These are phyloP conservation scores for Thamnidium elegans DNA, from an alignment of 192 early-diverging fungal genomes.

Conservation along the genomic window DNA sequence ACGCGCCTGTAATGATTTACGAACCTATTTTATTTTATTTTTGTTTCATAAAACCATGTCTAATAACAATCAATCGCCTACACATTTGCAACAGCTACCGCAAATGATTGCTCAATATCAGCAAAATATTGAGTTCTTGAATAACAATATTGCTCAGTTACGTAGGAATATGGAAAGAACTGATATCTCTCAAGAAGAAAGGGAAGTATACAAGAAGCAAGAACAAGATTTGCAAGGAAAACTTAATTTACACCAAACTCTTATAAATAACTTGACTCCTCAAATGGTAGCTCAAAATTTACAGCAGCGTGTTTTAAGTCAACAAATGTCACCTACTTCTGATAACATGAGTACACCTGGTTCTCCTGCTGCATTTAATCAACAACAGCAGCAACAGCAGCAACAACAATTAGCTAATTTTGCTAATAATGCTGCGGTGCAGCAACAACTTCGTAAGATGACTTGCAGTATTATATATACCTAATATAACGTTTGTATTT, in stretches of 20 bases:
- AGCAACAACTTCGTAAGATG: constrained; percentile 4
- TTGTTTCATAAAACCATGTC: neutral
- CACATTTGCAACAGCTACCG: constrained; percentile 13
- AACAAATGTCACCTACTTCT: constrained; percentile 4
- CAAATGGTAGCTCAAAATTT: constrained; percentile 23
- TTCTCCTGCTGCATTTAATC: constrained; percentile 16
- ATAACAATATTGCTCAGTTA: constrained; percentile 15
- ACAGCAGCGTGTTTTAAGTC: constrained; percentile 19
- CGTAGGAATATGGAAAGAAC: constrained; percentile 24
- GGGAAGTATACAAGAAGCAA: constrained; percentile 17
- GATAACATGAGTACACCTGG: constrained; percentile 21
- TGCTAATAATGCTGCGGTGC: constrained; percentile 2
- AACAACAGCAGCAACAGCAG: constrained; percentile 4
- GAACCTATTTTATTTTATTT: no score
- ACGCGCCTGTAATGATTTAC: no score
- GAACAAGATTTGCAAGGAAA: constrained; percentile 27
- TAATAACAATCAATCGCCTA: constrained; percentile 12
- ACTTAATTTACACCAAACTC: constrained; percentile 25
- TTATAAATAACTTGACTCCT: constrained; percentile 26
- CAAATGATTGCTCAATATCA: constrained; percentile 31
- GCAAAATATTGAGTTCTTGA: constrained; percentile 18
- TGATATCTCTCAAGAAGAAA: constrained; percentile 26
- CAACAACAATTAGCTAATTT: constrained; percentile 12
- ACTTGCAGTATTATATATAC: neutral
- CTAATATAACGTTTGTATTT: neutral